These are phyloP conservation scores for Penicillium roqueforti DNA, from an alignment of 495 filamentous ascomycete species.

Conservation along the genomic window DNA sequence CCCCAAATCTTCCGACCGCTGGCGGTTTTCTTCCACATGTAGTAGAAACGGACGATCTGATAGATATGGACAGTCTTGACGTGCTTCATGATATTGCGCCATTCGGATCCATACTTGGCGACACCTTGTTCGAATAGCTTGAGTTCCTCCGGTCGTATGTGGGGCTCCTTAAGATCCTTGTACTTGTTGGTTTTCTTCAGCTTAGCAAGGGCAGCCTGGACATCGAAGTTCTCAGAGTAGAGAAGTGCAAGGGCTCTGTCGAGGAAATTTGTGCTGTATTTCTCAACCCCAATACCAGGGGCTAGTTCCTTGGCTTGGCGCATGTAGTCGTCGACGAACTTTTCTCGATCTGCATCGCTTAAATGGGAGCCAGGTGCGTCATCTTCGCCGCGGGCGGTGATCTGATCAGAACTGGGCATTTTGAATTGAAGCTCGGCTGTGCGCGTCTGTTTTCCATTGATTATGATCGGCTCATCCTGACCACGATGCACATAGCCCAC, in stretches of 20 bases:
- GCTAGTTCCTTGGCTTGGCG: conserved; percentile 57
- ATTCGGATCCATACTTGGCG: conserved; percentile 85
- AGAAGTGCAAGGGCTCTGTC: conserved; percentile 80
- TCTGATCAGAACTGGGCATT: conserved; percentile 48
- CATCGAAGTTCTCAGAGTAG: conserved; percentile 64
- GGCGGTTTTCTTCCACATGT: conserved; percentile 96
- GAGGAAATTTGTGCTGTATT: conserved; percentile 76
- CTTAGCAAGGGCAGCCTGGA: conserved; percentile 65
- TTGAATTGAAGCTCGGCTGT: conserved; percentile 53
- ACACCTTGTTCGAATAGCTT: conserved; percentile 93
- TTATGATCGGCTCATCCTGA: conserved; percentile 57
- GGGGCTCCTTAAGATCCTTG: conserved; percentile 80
- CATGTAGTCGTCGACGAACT: conserved; percentile 71
- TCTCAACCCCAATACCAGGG: conserved; percentile 58
- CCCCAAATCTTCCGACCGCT: conserved; percentile 86
- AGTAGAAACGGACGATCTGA: conserved; percentile 87
- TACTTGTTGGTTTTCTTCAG: conserved; percentile 63
- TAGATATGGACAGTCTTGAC: conserved; percentile 68
- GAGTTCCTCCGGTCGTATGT: conserved; percentile 69
- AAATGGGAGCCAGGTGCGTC: conserved; percentile 40
- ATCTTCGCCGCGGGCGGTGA: conserved; percentile 45
- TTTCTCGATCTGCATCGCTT: conserved; percentile 43
- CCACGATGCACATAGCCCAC: conserved; percentile 78
- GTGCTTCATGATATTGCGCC: conserved; percentile 75
- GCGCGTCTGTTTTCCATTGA: conserved; percentile 47